Evolutionary conservation across 1,284 basidiomycete species (phyloP).

Genomic region (Cystobasidium pallidum): DNA sequence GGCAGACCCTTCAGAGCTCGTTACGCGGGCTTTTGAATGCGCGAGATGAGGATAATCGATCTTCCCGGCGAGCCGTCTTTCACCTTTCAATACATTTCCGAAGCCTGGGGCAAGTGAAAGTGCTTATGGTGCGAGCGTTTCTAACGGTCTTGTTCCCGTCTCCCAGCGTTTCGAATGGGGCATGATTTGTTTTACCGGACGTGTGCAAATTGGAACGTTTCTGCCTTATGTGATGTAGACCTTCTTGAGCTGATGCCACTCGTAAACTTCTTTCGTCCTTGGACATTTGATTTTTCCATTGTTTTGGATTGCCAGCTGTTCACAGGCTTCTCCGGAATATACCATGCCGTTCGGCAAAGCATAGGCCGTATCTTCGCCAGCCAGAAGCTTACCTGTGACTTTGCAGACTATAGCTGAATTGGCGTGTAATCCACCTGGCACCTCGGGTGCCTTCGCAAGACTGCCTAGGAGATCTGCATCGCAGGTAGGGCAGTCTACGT

Average conservation of each 20-base stretch:
- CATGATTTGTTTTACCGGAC: no score
- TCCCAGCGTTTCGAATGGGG: no score
- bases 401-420: conserved; percentile 94
- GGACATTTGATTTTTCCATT: conserved; percentile 77
- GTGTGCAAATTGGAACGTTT: no score
- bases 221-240: conserved; percentile 63
- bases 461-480: conserved; percentile 68
- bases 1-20: no score
- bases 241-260: conserved; percentile 72
- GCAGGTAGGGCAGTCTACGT: conserved; percentile 90
- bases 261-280: conserved; percentile 68
- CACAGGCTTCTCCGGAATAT: conserved; percentile 85
- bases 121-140: no score
- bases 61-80: no score
- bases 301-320: conserved; percentile 78
- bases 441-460: conserved; percentile 62
- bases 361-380: conserved; percentile 83
- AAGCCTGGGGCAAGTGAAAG: no score
- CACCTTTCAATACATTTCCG: no score
- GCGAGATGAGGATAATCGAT: no score
- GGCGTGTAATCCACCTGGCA: conserved; percentile 89
- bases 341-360: conserved; percentile 90
- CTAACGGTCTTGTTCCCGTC: no score
- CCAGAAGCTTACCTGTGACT: conserved; percentile 88
- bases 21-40: no score